A percentile compares a stretch with the other conserved stretches of the same genome.
Evolutionary conservation across 1,139 yeast genomes (phyloP).

Genomic region (Sugiyamaella xylanicola): DNA sequence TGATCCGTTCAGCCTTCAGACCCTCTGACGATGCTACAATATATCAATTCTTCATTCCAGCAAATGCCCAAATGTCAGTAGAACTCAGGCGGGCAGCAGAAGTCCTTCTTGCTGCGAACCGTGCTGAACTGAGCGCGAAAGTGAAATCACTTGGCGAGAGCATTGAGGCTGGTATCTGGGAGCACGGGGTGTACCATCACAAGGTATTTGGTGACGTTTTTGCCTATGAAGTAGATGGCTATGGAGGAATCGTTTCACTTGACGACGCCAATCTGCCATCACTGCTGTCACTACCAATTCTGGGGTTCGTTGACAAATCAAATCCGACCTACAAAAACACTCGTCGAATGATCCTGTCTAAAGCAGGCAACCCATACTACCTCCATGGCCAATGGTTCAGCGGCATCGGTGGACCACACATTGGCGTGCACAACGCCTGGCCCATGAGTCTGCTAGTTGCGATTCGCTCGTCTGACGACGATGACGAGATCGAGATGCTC

Average conservation of each 20-base stretch:
- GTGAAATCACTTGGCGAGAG: slow-evolving; percentile 46
- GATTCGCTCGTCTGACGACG: slow-evolving; percentile 74
- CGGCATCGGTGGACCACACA: slow-evolving; percentile 92
- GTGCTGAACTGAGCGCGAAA: slow-evolving; percentile 35
- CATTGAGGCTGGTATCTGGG: slow-evolving; percentile 60
- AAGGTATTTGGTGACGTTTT: slow-evolving; percentile 72
- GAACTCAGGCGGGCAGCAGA: slow-evolving; percentile 53
- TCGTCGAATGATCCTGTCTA: slow-evolving; percentile 69
- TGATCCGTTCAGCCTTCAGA: slow-evolving; percentile 82
- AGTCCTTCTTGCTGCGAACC: slow-evolving; percentile 31
- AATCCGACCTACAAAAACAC: slow-evolving; percentile 76
- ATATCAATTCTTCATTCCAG: slow-evolving; percentile 80
- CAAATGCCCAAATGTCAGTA: slow-evolving; percentile 73
- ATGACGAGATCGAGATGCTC: slow-evolving; percentile 59
- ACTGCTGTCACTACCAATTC: slow-evolving; percentile 73
- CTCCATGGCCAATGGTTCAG: slow-evolving; percentile 61
- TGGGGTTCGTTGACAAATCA: slow-evolving; percentile 59
- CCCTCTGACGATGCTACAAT: slow-evolving; percentile 91
- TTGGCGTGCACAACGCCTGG: slow-evolving; percentile 83
- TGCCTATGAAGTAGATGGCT: slow-evolving; percentile 91
- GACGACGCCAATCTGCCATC: slow-evolving; percentile 94
- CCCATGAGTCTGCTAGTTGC: slow-evolving; percentile 80
- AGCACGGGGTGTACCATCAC: slow-evolving; percentile 66
- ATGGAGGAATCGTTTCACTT: slow-evolving; percentile 72
- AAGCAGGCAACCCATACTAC: slow-evolving; percentile 76